Conservation (phyloP, 73 alveolate genomes). For the Effrenium voratum region DNA sequence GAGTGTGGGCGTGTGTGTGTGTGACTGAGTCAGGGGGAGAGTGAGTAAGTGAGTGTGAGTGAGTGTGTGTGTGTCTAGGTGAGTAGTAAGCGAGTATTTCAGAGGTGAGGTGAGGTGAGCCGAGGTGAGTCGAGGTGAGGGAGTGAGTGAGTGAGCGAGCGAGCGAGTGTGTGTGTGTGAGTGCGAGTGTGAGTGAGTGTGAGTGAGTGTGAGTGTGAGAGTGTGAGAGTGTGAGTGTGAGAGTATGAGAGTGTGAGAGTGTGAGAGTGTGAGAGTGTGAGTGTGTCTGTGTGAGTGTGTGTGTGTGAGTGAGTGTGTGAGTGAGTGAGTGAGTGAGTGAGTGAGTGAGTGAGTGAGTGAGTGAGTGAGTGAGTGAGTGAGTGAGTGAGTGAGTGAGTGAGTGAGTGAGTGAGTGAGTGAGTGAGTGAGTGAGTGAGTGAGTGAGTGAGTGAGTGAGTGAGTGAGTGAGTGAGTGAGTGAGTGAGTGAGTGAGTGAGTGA, state of each 20-base stretch:
- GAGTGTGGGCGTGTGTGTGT: not conserved
- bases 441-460: not conserved
- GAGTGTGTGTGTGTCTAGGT: not conserved
- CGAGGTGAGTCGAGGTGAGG: not conserved
- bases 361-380: not conserved
- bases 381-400: not conserved
- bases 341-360: not conserved
- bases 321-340: not conserved
- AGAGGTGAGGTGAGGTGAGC: too few relatives aligned
- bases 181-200: slow-evolving; percentile 14
- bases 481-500: not conserved
- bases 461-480: not conserved
- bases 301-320: not conserved
- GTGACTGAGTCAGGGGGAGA: not conserved
- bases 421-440: not conserved
- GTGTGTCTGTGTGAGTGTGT: not conserved
- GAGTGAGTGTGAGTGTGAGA: not conserved
- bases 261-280: not conserved
- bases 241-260: not conserved
- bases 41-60: not conserved
- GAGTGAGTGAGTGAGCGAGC: not conserved
- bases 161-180: not conserved
- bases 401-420: not conserved
- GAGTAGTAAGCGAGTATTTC: too few relatives aligned
- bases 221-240: not conserved